phyloP scores from a whole-genome alignment of 208 protist genomes.

The Trypanosoma melophagium region DNA sequence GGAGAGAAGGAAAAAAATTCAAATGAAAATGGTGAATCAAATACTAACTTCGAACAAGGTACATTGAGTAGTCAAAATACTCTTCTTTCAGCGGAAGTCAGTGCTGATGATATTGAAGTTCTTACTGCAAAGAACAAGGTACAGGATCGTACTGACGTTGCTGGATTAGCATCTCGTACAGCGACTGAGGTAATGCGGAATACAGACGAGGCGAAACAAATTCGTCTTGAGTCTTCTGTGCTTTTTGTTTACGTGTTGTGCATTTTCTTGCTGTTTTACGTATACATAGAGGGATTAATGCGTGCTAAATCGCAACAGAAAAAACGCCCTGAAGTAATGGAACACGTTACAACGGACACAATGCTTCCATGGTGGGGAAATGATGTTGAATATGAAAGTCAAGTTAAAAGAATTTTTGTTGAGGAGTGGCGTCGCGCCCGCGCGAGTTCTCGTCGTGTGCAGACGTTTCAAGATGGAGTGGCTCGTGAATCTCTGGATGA shows the following conservation, averaged over 20 bases:
- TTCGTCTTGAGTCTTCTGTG: slow-evolving; percentile 54
- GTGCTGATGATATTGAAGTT: slow-evolving; percentile 63
- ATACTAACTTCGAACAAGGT: not conserved
- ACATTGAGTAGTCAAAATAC: slow-evolving; percentile 13
- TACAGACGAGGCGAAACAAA: slow-evolving; percentile 66
- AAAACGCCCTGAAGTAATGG: slow-evolving; percentile 48
- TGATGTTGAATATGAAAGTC: slow-evolving; percentile 83
- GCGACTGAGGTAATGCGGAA: slow-evolving; percentile 88
- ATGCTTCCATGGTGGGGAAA: slow-evolving; percentile 91
- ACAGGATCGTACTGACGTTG: slow-evolving; percentile 71
- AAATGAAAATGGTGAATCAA: not conserved
- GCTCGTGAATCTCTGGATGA: slow-evolving; percentile 76
- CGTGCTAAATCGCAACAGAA: slow-evolving; percentile 54
- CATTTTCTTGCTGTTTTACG: slow-evolving; percentile 53
- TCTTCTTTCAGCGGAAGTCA: slow-evolving; percentile 45
- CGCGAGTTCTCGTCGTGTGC: slow-evolving; percentile 56
- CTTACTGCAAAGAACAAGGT: slow-evolving; percentile 78
- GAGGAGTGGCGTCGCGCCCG: slow-evolving; percentile 81
- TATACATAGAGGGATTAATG: slow-evolving; percentile 59
- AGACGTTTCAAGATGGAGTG: slow-evolving; percentile 77
- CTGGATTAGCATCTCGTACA: slow-evolving; percentile 65
- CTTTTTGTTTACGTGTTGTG: slow-evolving; percentile 59
- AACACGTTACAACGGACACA: slow-evolving; percentile 76
- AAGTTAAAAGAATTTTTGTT: slow-evolving; percentile 89
- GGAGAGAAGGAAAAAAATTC: not conserved